Percentiles rank a stretch among this genome's conserved stretches.
phyloP scores from a whole-genome alignment of 2,329 filamentous ascomycete species.

The Blastomyces parvus region DNA sequence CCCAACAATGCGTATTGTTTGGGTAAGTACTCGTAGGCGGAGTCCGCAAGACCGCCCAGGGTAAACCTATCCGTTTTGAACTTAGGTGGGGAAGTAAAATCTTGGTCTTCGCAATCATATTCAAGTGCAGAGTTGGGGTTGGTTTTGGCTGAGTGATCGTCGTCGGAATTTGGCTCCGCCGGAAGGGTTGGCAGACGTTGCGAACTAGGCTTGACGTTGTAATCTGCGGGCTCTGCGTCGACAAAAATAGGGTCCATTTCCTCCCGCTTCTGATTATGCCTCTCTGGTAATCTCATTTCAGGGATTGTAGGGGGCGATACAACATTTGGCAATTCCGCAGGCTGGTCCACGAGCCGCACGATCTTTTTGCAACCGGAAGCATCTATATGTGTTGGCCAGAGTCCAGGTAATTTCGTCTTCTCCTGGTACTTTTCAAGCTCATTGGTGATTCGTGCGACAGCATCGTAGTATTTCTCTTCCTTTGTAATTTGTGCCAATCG shows the following conservation, averaged over 20 bases:
- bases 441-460: constrained; percentile 29
- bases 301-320: constrained; percentile 33
- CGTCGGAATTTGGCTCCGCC: neutral
- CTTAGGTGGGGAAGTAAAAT: constrained; percentile 29
- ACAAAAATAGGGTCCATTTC: constrained; percentile 15
- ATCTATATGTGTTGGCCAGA: constrained; percentile 51
- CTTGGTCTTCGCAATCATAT: constrained; percentile 32
- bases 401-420: constrained; percentile 29
- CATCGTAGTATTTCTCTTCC: constrained; percentile 32
- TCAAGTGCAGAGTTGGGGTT: constrained; percentile 9
- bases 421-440: constrained; percentile 28
- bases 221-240: constrained; percentile 24
- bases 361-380: constrained; percentile 62
- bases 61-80: constrained; percentile 33
- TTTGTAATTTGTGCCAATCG: constrained; percentile 32
- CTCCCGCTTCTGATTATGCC: constrained; percentile 6
- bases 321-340: constrained; percentile 15
- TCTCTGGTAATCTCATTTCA: constrained; percentile 4
- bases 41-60: constrained; percentile 49
- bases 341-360: constrained; percentile 17
- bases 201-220: constrained; percentile 13
- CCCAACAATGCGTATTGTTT: constrained; percentile 67
- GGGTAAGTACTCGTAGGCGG: constrained; percentile 49
- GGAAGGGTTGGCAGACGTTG: constrained; percentile 7
- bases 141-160: neutral